These are phyloP conservation scores for Arthrobotrys musiformis DNA, from an alignment of 2,329 filamentous ascomycete genomes.

Conservation along the genomic window DNA sequence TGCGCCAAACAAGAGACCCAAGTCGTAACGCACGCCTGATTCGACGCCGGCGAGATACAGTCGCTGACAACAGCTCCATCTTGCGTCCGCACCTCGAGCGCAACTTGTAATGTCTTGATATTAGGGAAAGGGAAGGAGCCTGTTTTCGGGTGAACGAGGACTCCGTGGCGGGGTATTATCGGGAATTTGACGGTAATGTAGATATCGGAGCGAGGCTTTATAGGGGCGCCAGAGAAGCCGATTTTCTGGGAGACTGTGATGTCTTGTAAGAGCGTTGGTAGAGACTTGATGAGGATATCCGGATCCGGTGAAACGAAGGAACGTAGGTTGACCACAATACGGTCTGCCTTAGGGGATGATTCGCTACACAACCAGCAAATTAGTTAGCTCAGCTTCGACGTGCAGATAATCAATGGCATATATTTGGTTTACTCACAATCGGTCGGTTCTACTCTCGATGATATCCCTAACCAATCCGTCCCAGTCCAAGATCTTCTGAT, in stretches of 20 bases:
- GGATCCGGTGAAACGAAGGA: slow-evolving; percentile 81
- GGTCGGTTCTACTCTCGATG: slow-evolving; percentile 59
- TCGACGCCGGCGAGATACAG: slow-evolving; percentile 88
- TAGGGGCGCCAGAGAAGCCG: slow-evolving; percentile 91
- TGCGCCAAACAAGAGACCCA: slow-evolving; percentile 88
- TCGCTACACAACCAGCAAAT: slow-evolving; percentile 64
- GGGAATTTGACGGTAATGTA: slow-evolving; percentile 87
- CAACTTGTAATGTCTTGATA: slow-evolving; percentile 83
- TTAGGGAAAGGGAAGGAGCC: slow-evolving; percentile 80
- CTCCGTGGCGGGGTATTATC: slow-evolving; percentile 75
- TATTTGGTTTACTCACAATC: slow-evolving; percentile 56
- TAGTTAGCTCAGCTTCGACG: neutral
- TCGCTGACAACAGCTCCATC: slow-evolving; percentile 84
- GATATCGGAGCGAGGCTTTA: slow-evolving; percentile 89
- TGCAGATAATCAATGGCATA: too few relatives aligned
- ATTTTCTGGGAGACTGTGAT: slow-evolving; percentile 86
- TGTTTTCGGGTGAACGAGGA: slow-evolving; percentile 76
- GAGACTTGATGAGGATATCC: slow-evolving; percentile 82
- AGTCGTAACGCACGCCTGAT: slow-evolving; percentile 78
- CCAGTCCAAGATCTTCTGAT: slow-evolving; percentile 58
- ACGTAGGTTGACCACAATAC: slow-evolving; percentile 81
- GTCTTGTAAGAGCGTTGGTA: slow-evolving; percentile 85
- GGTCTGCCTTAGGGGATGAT: slow-evolving; percentile 77
- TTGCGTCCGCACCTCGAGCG: slow-evolving; percentile 80
- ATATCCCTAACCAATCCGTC: slow-evolving; percentile 59